Base-by-base conservation (phyloP, 208 protist genomes). In the Acanthamoeba castellanii region DNA sequence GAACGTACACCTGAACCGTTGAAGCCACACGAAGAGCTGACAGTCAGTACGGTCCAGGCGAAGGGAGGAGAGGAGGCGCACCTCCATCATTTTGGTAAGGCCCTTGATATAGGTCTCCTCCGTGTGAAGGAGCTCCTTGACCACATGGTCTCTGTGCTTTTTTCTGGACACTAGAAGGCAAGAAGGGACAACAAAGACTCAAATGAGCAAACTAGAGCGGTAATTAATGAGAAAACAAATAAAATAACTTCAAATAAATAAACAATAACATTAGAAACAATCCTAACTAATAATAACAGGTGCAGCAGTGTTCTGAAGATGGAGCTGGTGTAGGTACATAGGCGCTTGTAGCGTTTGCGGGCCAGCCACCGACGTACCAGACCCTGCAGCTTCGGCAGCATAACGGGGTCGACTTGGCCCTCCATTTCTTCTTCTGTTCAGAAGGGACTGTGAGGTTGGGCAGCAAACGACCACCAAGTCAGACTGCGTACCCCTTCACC, bases 51-150 rank as follows among this genome's bases (percentile, higher is more conserved):
- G 9, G 13, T 3, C 1, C 16, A n/a, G 34, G 25, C 2, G 52
- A 74, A 16, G 13, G 34, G 85, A n/a, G 57, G 85, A 13, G 20
- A 22, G 55, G 25, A 45, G 0, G 22, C 64, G 13, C 25, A 92
- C 87, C 66, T 92, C 59, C 57, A 78, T 92, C 87, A 92, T 92
- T n/a, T 70, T 72, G 37, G 5, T 52, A 25, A 92, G 87, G 16
- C 87, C 87, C 59, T 68, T 92, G 22, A 92, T 55, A 45, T 92
- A 92, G 34, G 87, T 92, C 66, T 92, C 87, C 66, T 92, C 87
- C 22, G 87, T 92, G 37, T 50, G 66, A 2, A 92, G 66, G 25
- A 92, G 57, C 61, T 92, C 87, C 27, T 74, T 13, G 59, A 92
- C 87, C 27, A 92, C 87, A 76, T 92, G 18, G 66, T 92, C 87